These are phyloP conservation scores for Neckera pumila DNA, from an alignment of 225 moss, liverwort and hornwort genomes.

Conservation along the genomic window DNA sequence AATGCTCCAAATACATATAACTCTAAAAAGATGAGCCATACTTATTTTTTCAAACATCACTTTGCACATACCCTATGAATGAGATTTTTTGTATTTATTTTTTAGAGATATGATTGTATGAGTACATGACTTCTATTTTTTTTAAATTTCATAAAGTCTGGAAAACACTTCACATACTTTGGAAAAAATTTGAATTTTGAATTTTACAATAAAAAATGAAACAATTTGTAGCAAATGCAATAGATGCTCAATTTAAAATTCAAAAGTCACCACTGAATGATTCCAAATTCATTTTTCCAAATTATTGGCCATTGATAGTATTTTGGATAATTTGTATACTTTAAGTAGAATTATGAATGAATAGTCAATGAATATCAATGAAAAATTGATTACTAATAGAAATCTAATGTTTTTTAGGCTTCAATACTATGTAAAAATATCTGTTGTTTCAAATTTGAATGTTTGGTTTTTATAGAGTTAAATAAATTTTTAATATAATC, in stretches of 20 bases:
- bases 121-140: rapidly evolving
- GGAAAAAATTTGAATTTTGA: too few species aligned
- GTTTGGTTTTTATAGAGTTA: too few species aligned
- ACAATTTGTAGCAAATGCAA: not conserved
- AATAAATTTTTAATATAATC: not conserved
- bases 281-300: not conserved
- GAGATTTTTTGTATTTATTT: not conserved
- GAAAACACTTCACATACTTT: too few species aligned
- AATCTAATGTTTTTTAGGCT: not conserved
- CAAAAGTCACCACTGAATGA: rapidly evolving
- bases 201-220: not conserved
- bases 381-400: not conserved
- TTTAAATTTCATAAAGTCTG: too few species aligned
- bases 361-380: not conserved
- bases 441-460: not conserved
- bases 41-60: not conserved
- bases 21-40: not conserved
- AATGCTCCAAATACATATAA: too few species aligned
- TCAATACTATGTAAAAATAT: rapidly evolving
- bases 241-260: not conserved
- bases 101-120: rapidly evolving
- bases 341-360: not conserved
- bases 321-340: rapidly evolving
- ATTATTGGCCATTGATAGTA: too few species aligned
- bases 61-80: not conserved